Base-by-base conservation (phyloP, 2,329 filamentous ascomycete species). In the Exserohilum rostratum region DNA sequence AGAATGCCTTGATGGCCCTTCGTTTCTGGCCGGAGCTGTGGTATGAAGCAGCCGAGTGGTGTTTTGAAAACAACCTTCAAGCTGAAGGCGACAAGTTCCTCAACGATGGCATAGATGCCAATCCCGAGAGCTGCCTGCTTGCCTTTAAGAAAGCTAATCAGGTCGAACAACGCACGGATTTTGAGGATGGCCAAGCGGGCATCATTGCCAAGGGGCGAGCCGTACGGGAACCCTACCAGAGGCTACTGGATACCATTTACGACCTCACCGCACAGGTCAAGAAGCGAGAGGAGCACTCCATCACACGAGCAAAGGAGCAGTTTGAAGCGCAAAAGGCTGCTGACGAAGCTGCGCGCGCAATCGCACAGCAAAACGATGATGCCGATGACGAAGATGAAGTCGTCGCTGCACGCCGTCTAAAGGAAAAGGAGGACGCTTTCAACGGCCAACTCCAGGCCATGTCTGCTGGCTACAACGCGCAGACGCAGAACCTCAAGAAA, bases 21-120 rank as follows among this genome's bases (percentile, higher is more conserved):
- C 87, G 93, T 46, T 99, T 98, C 76, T 95, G 93, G 85, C 93
- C 95, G 3, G 90, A 96, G 71, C 87, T 97, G 65, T 99, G 95
- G 95, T 93, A 92, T 45, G 92, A 97, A 56, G 93, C 92, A 9
- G 90, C 93, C 0, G 90, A 96, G 62, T 98, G 93, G 86, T 96
- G 91, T 74, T 92, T 92, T 68, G 84, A 89, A 50, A 92, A 95
- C 65, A 85, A 85, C 39, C 78, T 93, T 63, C 82, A 85, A 33
- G 78, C 86, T 39, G 88, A 91, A 55, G 92, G 91, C 10, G 85
- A 89, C 20, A 86, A 91, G 9, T 90, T 98, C 66, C 80, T 99
- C 20, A 82, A 86, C 18, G 87, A 95, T 58, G 95, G 95, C 30
- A 88, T 96, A 53, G 83, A 86, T 25, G 93, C 93, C 2, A 99